Evolutionary conservation across 257 asterid genomes (phyloP).

Genomic region (Salvia rosmarinus): DNA sequence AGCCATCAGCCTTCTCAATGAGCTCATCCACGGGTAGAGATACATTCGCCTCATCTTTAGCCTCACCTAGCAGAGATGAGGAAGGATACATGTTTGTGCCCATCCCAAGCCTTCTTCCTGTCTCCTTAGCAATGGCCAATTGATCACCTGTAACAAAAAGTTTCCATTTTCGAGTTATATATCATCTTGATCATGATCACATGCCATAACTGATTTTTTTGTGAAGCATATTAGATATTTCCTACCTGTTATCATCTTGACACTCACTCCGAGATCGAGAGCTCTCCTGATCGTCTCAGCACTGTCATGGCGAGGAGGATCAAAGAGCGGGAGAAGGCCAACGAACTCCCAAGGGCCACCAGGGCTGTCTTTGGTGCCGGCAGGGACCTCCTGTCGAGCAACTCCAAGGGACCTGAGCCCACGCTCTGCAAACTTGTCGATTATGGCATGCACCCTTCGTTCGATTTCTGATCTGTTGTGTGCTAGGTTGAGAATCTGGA

Average conservation of each 20-base stretch:
- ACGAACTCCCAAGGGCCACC: constrained; percentile 75
- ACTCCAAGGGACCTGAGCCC: constrained; percentile 72
- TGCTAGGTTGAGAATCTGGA: constrained; percentile 59
- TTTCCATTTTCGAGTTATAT: not conserved
- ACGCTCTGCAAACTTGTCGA: constrained; percentile 67
- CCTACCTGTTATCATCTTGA: constrained; percentile 68
- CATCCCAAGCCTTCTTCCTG: constrained; percentile 56
- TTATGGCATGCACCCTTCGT: constrained; percentile 52
- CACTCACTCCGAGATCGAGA: constrained; percentile 72
- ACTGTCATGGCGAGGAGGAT: constrained; percentile 74
- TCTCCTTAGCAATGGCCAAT: constrained; percentile 52
- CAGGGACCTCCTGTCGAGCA: constrained; percentile 68
- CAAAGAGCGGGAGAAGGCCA: constrained; percentile 74
- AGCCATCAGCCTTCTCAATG: constrained; percentile 57
- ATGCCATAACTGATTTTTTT: not conserved
- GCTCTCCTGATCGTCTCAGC: constrained; percentile 70
- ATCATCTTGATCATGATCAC: not conserved
- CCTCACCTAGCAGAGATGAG: constrained; percentile 45
- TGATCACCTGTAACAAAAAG: constrained; percentile 46
- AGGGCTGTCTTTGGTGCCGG: constrained; percentile 53
- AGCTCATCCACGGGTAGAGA: constrained; percentile 58
- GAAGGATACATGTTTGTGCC: constrained; percentile 78
- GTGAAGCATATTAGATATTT: not conserved
- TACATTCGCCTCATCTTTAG: constrained; percentile 40
- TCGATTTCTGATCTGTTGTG: constrained; percentile 48